Evolutionary conservation across 106 monocot genomes (phyloP).

Genomic region (Alisma plantagoaquatica): DNA sequence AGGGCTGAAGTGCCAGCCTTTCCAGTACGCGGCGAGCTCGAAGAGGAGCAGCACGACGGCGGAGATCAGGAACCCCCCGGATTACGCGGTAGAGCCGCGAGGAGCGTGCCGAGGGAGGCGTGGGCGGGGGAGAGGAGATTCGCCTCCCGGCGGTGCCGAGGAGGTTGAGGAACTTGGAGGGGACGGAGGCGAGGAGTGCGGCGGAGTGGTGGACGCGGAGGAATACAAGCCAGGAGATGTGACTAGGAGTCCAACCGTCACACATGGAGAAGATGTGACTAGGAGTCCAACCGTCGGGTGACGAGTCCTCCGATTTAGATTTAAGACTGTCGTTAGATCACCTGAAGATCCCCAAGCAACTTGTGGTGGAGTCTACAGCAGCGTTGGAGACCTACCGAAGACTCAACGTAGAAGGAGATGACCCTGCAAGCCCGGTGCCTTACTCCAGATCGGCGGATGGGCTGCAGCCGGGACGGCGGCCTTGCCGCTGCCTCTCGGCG

Average conservation of each 20-base stretch:
- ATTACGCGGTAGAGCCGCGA: slow-evolving; percentile 42
- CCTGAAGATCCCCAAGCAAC: too few species aligned
- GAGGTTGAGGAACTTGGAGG: slow-evolving; percentile 9
- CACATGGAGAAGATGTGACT: slow-evolving; percentile 4
- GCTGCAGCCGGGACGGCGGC: not conserved
- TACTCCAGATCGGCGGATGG: too few species aligned
- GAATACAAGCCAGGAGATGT: slow-evolving; percentile 29
- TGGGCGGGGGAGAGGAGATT: slow-evolving; percentile 10
- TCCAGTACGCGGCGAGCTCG: slow-evolving; percentile 40
- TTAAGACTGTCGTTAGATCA: too few species aligned
- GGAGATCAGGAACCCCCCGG: slow-evolving; percentile 32
- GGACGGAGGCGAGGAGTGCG: slow-evolving; percentile 9
- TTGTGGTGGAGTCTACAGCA: too few species aligned
- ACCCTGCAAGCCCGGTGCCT: too few species aligned
- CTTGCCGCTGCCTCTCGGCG: not conserved
- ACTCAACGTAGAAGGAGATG: too few species aligned
- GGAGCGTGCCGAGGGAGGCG: slow-evolving; percentile 6
- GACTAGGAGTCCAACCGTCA: slow-evolving; percentile 27
- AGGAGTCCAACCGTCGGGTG: slow-evolving; percentile 6
- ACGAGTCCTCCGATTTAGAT: too few species aligned
- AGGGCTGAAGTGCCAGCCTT: slow-evolving; percentile 42
- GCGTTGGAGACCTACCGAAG: too few species aligned
- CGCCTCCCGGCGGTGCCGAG: slow-evolving; percentile 23
- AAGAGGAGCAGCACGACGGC: slow-evolving; percentile 34
- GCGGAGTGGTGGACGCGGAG: slow-evolving; percentile 28